Evolutionary conservation across 176 grass and related monocot species (phyloP).

Genomic region (Triticum aestivum): IWGSC_CS_RefSeq_v2.1 NC_057801.1:82188988-82189487

Average conservation of each 20-base stretch:
- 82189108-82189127: neutral
- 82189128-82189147: neutral
- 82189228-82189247: neutral
- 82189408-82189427: slow-evolving; percentile 2
- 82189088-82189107: too few relatives aligned
- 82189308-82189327: too few relatives aligned
- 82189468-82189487: too few relatives aligned
- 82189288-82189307: too few relatives aligned
- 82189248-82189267: neutral
- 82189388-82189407: neutral
- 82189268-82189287: neutral
- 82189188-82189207: neutral
- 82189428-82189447: neutral
- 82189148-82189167: slow-evolving; percentile 4
- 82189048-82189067: too few relatives aligned
- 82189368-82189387: too few relatives aligned
- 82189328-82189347: too few relatives aligned
- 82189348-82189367: too few relatives aligned
- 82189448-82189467: neutral
- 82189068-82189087: neutral
- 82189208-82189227: neutral
- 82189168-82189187: neutral
- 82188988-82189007: neutral
- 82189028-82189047: neutral
- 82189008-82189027: neutral